phyloP scores from a whole-genome alignment of 306 rosid species.

The Medicago truncatula region MtrunA17r5.0-ANR NC_053049.1:12079501-12080000 shows the following conservation, averaged over 20 bases:
- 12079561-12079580: slow-evolving; percentile 99
- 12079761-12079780: slow-evolving; percentile 16
- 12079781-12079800: neutral
- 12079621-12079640: slow-evolving; percentile 99
- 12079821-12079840: no score
- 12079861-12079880: no score
- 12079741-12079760: neutral
- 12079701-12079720: slow-evolving; percentile 7
- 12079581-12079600: slow-evolving; percentile 99
- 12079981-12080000: no score
- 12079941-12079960: no score
- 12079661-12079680: slow-evolving; percentile 12
- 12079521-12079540: slow-evolving; percentile 99
- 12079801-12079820: no score
- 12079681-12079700: slow-evolving; percentile 7
- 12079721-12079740: slow-evolving; percentile 13
- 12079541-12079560: slow-evolving; percentile 96
- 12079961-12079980: no score
- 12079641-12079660: slow-evolving; percentile 40
- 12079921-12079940: no score
- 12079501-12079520: slow-evolving; percentile 94
- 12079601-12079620: slow-evolving; percentile 98
- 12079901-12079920: no score
- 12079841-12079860: no score
- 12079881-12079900: no score